A percentile compares a stretch with the other conserved stretches of the same genome.
These are phyloP conservation scores for Colletotrichum somersetense DNA, from an alignment of 2,329 filamentous ascomycete genomes.

Conservation along the genomic window DNA sequence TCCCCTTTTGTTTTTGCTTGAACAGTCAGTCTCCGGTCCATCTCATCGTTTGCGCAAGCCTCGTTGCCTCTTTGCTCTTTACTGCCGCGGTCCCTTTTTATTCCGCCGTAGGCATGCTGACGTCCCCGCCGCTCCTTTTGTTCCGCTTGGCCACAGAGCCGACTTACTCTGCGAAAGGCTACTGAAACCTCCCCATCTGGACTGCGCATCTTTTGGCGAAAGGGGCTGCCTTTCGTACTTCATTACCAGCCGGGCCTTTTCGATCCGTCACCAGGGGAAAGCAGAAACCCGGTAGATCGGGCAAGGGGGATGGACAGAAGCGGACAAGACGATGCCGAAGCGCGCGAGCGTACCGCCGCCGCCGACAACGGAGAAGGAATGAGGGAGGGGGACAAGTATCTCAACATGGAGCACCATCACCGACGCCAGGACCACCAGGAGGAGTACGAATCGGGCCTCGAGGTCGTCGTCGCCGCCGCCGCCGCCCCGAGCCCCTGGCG, in stretches of 20 bases:
- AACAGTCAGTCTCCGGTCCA: neutral
- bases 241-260: neutral
- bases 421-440: constrained; percentile 10
- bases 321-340: neutral
- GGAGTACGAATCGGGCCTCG: constrained; percentile 33
- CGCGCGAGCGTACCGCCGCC: neutral
- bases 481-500: constrained; percentile 23
- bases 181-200: neutral
- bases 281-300: neutral
- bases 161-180: neutral
- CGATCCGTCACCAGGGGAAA: neutral
- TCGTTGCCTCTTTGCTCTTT: neutral
- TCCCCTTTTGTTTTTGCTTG: neutral
- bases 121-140: neutral
- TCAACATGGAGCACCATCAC: constrained; percentile 9
- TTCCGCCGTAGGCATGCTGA: neutral
- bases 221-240: neutral
- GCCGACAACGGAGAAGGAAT: neutral
- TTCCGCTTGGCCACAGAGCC: neutral
- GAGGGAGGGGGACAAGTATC: constrained; percentile 11
- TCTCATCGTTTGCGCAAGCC: neutral
- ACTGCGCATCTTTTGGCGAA: neutral
- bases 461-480: constrained; percentile 23
- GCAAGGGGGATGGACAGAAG: neutral
- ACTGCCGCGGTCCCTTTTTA: neutral